These are phyloP conservation scores for Bretschneidera sinensis DNA, from an alignment of 345 rosid species.

Conservation along the genomic window DNA sequence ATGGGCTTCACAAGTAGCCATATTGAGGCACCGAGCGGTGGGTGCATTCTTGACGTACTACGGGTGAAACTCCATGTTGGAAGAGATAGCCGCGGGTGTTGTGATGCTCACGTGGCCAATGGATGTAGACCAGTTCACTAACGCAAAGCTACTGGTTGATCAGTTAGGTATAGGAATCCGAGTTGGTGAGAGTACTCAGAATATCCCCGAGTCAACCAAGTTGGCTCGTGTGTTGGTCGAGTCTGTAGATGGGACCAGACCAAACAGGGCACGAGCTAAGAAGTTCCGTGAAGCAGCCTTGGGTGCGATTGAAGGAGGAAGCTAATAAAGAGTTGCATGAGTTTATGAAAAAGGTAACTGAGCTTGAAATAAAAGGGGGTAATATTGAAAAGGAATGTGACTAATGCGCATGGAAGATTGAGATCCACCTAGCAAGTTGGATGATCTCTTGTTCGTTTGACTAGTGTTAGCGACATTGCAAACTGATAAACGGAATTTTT, in stretches of 20 bases:
- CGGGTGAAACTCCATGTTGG: conserved; percentile 66
- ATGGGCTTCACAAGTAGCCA: conserved; percentile 51
- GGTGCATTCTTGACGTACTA: conserved; percentile 62
- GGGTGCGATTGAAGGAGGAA: too few species aligned
- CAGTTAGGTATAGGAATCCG: conserved; percentile 39
- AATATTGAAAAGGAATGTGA: too few species aligned
- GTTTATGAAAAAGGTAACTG: too few species aligned
- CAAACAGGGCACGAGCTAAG: too few species aligned
- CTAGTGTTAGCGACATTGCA: too few species aligned
- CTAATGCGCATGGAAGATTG: too few species aligned
- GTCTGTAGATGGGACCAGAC: conserved; percentile 18
- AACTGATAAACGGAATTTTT: too few species aligned
- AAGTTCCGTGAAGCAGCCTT: too few species aligned
- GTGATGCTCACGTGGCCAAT: conserved; percentile 67
- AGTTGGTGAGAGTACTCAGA: conserved; percentile 39
- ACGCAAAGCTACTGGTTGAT: conserved; percentile 50
- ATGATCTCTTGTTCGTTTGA: too few species aligned
- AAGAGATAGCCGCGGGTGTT: conserved; percentile 43
- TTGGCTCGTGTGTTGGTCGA: conserved; percentile 30
- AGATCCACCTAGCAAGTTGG: too few species aligned
- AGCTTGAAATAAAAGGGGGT: too few species aligned
- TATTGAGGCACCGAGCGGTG: conserved; percentile 43
- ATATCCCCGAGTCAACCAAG: conserved; percentile 34
- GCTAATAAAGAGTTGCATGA: too few species aligned
- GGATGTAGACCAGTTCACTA: conserved; percentile 51